phyloP scores from a whole-genome alignment of 495 filamentous ascomycete genomes.

The Sordaria brevicollis region DNA sequence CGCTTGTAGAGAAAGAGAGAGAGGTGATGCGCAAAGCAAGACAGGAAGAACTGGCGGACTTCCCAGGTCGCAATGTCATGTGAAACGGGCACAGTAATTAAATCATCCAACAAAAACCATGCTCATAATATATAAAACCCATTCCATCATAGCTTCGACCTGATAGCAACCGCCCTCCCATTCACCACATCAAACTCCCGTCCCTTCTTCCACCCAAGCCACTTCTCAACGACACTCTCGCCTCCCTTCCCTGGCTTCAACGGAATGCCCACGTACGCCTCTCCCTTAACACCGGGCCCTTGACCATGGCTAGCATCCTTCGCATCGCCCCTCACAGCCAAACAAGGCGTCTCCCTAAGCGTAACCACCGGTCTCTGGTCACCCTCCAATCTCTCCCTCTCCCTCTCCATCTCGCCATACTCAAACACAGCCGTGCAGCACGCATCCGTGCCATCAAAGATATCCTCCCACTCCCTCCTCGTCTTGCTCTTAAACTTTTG shows the following conservation, averaged over 20 bases:
- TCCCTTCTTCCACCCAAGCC: constrained; percentile 70
- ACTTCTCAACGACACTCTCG: constrained; percentile 55
- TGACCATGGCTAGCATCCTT: constrained; percentile 31
- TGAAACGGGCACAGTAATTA: too few relatives aligned
- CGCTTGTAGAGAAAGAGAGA: too few relatives aligned
- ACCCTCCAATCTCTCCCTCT: constrained; percentile 38
- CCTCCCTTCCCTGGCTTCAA: constrained; percentile 62
- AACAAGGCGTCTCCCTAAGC: constrained; percentile 52
- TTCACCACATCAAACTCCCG: constrained; percentile 55
- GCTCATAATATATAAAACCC: too few relatives aligned
- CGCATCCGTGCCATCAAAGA: constrained; percentile 85
- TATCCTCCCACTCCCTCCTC: constrained; percentile 67
- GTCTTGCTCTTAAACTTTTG: constrained; percentile 61
- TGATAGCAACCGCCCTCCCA: constrained; percentile 28
- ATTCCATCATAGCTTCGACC: background rate
- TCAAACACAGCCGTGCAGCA: constrained; percentile 82
- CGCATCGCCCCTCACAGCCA: constrained; percentile 36
- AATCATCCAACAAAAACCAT: too few relatives aligned
- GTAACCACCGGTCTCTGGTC: constrained; percentile 70
- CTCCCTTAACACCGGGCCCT: constrained; percentile 38
- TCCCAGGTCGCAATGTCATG: too few relatives aligned
- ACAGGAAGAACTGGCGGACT: too few relatives aligned
- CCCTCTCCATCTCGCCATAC: constrained; percentile 58
- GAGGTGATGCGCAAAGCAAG: too few relatives aligned
- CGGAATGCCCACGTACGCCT: constrained; percentile 51